phyloP scores from a whole-genome alignment of 2,329 filamentous ascomycete genomes.

The Pyrenophora graminea region DNA sequence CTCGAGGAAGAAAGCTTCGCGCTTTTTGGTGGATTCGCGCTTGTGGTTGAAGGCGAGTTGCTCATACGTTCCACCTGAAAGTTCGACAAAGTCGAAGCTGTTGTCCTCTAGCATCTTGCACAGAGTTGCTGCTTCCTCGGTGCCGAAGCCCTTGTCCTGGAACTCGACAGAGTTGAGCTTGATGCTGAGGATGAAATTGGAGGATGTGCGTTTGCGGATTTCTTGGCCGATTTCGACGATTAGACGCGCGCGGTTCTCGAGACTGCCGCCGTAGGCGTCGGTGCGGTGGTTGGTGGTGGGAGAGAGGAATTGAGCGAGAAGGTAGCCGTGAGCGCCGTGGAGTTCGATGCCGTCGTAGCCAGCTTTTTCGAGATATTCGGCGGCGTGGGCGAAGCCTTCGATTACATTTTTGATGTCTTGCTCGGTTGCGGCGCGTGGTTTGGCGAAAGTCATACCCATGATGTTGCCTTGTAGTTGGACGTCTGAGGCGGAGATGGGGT shows the following conservation, averaged over 20 bases:
- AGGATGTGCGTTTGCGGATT: slow-evolving; percentile 42
- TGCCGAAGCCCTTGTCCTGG: slow-evolving; percentile 56
- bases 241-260: slow-evolving; percentile 50
- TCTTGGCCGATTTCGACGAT: slow-evolving; percentile 49
- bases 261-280: slow-evolving; percentile 51
- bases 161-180: slow-evolving; percentile 65
- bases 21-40: slow-evolving; percentile 59
- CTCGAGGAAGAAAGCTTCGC: slow-evolving; percentile 65
- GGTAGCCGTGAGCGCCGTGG: slow-evolving; percentile 52
- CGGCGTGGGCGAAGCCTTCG: slow-evolving; percentile 65
- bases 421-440: slow-evolving; percentile 58
- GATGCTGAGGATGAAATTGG: slow-evolving; percentile 56
- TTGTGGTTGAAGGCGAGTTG: slow-evolving; percentile 56
- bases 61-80: slow-evolving; percentile 65
- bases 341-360: slow-evolving; percentile 60
- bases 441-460: slow-evolving; percentile 56
- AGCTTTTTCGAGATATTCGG: slow-evolving; percentile 65
- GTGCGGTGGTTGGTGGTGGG: slow-evolving; percentile 50
- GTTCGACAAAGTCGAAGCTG: slow-evolving; percentile 62
- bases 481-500: slow-evolving; percentile 58
- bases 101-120: slow-evolving; percentile 56
- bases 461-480: slow-evolving; percentile 39
- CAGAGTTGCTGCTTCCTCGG: slow-evolving; percentile 56
- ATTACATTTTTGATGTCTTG: slow-evolving; percentile 61
- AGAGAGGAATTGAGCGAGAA: slow-evolving; percentile 53